Evolutionary conservation across 2,329 filamentous ascomycete genomes (phyloP).

Genomic region (Penicillium oxalicum): DNA sequence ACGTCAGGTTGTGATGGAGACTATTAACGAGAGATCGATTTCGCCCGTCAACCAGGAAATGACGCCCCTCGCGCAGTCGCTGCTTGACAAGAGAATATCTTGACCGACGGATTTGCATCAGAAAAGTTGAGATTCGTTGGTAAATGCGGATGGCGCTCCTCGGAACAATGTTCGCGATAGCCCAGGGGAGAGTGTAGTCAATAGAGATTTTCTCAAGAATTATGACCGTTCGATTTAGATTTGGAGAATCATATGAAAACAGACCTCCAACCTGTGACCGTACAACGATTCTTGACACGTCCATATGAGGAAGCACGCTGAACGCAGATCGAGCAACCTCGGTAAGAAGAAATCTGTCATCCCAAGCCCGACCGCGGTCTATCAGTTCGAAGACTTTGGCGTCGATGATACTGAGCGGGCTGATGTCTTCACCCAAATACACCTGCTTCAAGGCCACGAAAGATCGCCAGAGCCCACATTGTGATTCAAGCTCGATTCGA

Average conservation of each 20-base stretch:
- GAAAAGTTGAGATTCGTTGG: constrained; percentile 65
- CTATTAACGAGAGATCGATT: constrained; percentile 34
- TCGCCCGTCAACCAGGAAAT: constrained; percentile 29
- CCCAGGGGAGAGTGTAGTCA: constrained; percentile 62
- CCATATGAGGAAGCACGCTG: constrained; percentile 46
- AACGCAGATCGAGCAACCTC: constrained; percentile 71
- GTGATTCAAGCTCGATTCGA: constrained; percentile 59
- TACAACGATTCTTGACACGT: constrained; percentile 59
- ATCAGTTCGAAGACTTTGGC: constrained; percentile 68
- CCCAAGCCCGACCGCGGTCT: constrained; percentile 61
- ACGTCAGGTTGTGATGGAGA: constrained; percentile 64
- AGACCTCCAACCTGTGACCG: constrained; percentile 37
- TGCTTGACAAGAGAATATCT: constrained; percentile 58
- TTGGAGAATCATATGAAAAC: constrained; percentile 40
- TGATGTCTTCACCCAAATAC: constrained; percentile 72
- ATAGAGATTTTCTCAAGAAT: constrained; percentile 59
- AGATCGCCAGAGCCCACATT: constrained; percentile 60
- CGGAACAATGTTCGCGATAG: constrained; percentile 65
- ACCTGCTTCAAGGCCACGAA: constrained; percentile 64
- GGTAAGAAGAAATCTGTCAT: constrained; percentile 73
- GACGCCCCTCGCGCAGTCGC: constrained; percentile 29
- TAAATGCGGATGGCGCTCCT: constrained; percentile 60
- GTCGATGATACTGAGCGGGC: constrained; percentile 60
- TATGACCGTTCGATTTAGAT: constrained; percentile 54
- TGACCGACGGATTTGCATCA: constrained; percentile 71